A percentile compares a stretch with the other conserved stretches of the same genome.
phyloP scores from a whole-genome alignment of 129 eudicot species.

The Lactuca sativa region DNA sequence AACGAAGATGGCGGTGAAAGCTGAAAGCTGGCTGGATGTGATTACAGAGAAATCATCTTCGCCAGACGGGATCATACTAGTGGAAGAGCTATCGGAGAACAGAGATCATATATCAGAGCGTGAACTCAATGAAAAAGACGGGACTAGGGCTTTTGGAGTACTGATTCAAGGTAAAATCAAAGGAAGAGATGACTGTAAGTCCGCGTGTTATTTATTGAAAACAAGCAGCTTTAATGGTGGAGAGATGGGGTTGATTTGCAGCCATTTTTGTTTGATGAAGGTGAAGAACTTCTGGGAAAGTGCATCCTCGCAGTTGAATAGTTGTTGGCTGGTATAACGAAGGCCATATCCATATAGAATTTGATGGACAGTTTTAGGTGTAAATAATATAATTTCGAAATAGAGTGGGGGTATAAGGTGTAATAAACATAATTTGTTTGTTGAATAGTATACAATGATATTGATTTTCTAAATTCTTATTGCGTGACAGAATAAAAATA shows the following conservation, averaged over 20 bases:
- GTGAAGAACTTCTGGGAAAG: constrained; percentile 44
- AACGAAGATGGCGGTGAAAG: constrained; percentile 42
- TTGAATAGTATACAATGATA: not conserved
- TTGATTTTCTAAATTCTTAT: no score
- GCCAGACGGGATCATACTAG: constrained; percentile 58
- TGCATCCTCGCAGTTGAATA: constrained; percentile 44
- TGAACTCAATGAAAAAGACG: constrained; percentile 18
- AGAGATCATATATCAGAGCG: not conserved
- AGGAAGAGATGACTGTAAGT: constrained; percentile 33
- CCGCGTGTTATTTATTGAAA: constrained; percentile 61
- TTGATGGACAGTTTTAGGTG: not conserved
- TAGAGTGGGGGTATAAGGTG: not conserved
- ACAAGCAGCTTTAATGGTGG: constrained; percentile 43
- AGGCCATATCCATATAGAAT: not conserved
- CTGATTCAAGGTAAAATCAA: constrained; percentile 50
- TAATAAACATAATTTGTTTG: not conserved
- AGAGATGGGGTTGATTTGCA: constrained; percentile 42
- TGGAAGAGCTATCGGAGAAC: constrained; percentile 41
- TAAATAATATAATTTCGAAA: not conserved
- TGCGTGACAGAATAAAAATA: not conserved
- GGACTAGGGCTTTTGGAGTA: constrained; percentile 48
- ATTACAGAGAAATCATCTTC: constrained; percentile 24
- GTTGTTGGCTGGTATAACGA: constrained; percentile 43
- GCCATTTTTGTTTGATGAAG: constrained; percentile 54
- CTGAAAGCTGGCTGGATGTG: constrained; percentile 36